A percentile compares a stretch with the other conserved stretches of the same genome.
These are phyloP conservation scores for Salvia hispanica DNA, from an alignment of 257 asterid genomes.

Conservation along the genomic window DNA sequence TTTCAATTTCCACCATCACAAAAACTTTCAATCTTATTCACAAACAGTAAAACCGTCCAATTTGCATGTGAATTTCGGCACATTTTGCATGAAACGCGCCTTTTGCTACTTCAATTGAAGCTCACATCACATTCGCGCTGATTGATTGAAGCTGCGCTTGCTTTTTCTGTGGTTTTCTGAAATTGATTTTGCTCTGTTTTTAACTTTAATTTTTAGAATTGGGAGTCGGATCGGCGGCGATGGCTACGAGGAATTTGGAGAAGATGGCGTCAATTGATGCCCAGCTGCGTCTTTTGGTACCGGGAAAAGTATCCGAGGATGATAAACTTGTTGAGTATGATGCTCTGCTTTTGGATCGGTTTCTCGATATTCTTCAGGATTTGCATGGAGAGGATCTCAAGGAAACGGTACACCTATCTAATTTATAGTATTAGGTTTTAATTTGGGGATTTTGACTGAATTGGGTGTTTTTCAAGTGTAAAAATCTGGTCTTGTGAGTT, in stretches of 20 bases:
- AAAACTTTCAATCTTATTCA: constrained; percentile 10
- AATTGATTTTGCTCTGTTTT: neutral
- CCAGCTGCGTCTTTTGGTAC: constrained; percentile 59
- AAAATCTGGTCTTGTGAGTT: neutral
- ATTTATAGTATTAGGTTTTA: neutral
- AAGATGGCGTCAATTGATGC: constrained; percentile 63
- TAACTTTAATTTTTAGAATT: neutral
- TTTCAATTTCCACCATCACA: constrained; percentile 4
- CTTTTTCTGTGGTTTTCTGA: neutral
- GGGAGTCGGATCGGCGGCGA: constrained; percentile 18
- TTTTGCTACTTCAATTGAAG: neutral
- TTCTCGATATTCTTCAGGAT: constrained; percentile 67
- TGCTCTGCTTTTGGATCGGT: constrained; percentile 70
- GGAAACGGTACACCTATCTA: constrained; percentile 44
- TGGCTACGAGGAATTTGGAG: constrained; percentile 41
- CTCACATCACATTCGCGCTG: neutral
- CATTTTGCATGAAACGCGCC: constrained; percentile 6
- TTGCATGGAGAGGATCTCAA: constrained; percentile 67
- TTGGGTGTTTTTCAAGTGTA: constrained; percentile 5
- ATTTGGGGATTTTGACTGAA: neutral
- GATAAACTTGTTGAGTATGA: constrained; percentile 66
- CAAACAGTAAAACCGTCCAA: neutral
- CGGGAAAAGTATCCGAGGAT: constrained; percentile 61
- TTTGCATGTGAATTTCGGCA: neutral
- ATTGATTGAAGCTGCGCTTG: constrained; percentile 22